Evolutionary conservation across 2,329 filamentous ascomycete species (phyloP).

Genomic region (Trichoderma sp.): DNA sequence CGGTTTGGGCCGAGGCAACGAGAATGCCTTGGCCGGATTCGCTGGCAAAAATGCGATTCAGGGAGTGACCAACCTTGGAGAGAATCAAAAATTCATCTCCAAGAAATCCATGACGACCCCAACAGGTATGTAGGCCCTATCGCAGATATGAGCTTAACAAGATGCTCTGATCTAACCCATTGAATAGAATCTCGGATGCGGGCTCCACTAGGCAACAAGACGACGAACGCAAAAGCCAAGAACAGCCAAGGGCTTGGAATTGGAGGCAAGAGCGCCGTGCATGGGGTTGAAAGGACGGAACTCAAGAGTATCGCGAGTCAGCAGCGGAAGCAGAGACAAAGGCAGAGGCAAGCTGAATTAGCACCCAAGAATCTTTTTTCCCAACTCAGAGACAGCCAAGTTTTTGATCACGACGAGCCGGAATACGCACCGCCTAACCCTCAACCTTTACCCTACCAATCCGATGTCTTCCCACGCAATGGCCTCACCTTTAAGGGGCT

Average conservation of each 20-base stretch:
- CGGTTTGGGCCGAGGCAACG: slow-evolving; percentile 74
- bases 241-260: slow-evolving; percentile 65
- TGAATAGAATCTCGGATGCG: slow-evolving; percentile 52
- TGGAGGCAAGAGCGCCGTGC: slow-evolving; percentile 57
- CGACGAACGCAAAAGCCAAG: slow-evolving; percentile 85
- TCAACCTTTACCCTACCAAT: slow-evolving; percentile 63
- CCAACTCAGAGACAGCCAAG: slow-evolving; percentile 51
- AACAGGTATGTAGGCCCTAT: slow-evolving; percentile 56
- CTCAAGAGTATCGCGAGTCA: slow-evolving; percentile 58
- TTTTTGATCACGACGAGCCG: slow-evolving; percentile 63
- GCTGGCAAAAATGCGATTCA: slow-evolving; percentile 44
- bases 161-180: slow-evolving; percentile 21
- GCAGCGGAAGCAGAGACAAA: slow-evolving; percentile 59
- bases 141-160: not conserved
- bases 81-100: slow-evolving; percentile 43
- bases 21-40: slow-evolving; percentile 61
- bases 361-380: slow-evolving; percentile 60
- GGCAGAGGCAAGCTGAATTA: slow-evolving; percentile 50
- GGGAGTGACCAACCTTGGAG: slow-evolving; percentile 56
- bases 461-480: slow-evolving; percentile 62
- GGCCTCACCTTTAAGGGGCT: slow-evolving; percentile 56
- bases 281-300: slow-evolving; percentile 62
- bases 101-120: slow-evolving; percentile 71
- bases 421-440: slow-evolving; percentile 85
- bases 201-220: slow-evolving; percentile 88